Base-by-base conservation (phyloP, 1,139 yeast genomes). In the Geotrichum reessii region DNA sequence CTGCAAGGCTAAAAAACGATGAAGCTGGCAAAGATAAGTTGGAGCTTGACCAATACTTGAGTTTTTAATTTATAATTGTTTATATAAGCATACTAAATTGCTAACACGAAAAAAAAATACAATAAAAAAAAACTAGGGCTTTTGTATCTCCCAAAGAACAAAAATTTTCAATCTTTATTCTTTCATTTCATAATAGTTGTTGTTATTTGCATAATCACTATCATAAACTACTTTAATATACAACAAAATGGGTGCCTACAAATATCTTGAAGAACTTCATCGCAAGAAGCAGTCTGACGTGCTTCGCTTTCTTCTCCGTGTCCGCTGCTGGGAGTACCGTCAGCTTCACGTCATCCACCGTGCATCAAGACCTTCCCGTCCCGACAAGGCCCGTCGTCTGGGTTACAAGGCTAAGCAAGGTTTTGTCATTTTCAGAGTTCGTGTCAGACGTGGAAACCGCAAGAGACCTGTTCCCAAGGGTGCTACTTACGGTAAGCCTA, bases 341-440 rank as follows among this genome's bases (percentile, higher is more conserved):
- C 99, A 93, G 84, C 87, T 87, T 85, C 87, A 84, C 76, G 99
- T 91, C 73, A 87, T 93, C 81, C 99, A 93, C 97, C 88, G 99
- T 81, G 98, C 97, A 71, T 74, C 96, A 63, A 90, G 93, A 80
- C 99, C 99, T 76, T 88, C 98, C 73, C 92, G 98, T 83, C 99
- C 99, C 80, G 99, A 93, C 83, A 93, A 93, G 93, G 99, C 99
- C 74, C 93, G 98, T 86, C 90, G 96, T 82, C 86, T 93, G 76
- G 99, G 99, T 72, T 93, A 93, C 97, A 93, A 93, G 87, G 99
- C 99, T 81, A 93, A 93, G 87, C 99, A 93, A 84, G 99, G 99
- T 73, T 93, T 89, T 78, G 97, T 89, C 70, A 84, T 93, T 84
- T 93, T 82, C 96, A 87, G 99, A 81, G 82, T 92, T 79, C 91